These are phyloP conservation scores for Thielaviopsis ethacetica DNA, from an alignment of 2,329 filamentous ascomycete genomes.

Conservation along the genomic window DNA sequence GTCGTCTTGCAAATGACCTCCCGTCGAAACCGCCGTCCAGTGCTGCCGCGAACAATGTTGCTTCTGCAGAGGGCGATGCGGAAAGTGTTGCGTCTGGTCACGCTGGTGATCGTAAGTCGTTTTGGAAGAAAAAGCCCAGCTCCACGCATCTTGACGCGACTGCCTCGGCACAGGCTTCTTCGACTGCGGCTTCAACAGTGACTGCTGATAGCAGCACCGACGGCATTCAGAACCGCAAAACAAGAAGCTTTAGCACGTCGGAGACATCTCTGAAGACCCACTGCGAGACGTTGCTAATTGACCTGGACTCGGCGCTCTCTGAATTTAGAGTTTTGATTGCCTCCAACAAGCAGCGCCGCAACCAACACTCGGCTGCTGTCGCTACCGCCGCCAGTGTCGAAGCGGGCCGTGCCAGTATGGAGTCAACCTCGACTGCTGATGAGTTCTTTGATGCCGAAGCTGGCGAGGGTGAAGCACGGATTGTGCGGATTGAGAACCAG, in stretches of 20 bases:
- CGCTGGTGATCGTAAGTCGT: constrained; percentile 33
- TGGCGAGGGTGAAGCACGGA: constrained; percentile 42
- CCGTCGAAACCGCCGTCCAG: constrained; percentile 41
- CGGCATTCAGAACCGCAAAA: constrained; percentile 20
- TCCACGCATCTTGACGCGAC: constrained; percentile 23
- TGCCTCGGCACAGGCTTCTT: constrained; percentile 22
- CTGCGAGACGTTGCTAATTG: constrained; percentile 65
- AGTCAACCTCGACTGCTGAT: constrained; percentile 60
- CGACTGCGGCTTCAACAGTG: constrained; percentile 21
- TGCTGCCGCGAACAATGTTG: constrained; percentile 19
- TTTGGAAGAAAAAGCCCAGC: constrained; percentile 85
- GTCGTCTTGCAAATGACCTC: constrained; percentile 72
- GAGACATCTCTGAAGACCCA: constrained; percentile 61
- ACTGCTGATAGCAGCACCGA: constrained; percentile 22
- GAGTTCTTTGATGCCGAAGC: constrained; percentile 92
- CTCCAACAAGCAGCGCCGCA: constrained; percentile 63
- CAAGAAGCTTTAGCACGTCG: constrained; percentile 26
- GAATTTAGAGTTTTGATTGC: constrained; percentile 67
- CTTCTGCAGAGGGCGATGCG: background rate
- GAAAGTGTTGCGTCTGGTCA: background rate
- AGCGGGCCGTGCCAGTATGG: constrained; percentile 47
- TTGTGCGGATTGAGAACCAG: constrained; percentile 52
- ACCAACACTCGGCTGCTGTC: constrained; percentile 35
- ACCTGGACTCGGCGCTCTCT: constrained; percentile 67
- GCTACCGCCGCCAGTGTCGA: constrained; percentile 21